These are phyloP conservation scores for Trichoderma afroharzianum DNA, from an alignment of 2,329 filamentous ascomycete genomes.

Conservation along the genomic window DNA sequence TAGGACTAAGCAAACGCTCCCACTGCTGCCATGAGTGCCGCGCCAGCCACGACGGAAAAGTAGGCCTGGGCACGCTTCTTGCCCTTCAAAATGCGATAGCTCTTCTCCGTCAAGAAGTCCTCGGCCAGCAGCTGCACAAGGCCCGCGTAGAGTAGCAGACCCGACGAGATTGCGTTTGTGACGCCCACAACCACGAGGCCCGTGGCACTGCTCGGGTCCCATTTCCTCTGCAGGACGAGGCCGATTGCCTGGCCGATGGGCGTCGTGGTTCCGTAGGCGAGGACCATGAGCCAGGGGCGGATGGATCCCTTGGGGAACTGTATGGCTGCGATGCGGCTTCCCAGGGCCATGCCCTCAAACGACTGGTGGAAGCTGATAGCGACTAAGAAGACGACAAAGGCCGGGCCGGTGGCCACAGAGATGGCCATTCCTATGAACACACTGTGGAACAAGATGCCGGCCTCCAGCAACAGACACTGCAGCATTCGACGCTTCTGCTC, in stretches of 20 bases:
- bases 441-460: constrained; percentile 80
- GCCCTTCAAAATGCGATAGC: constrained; percentile 63
- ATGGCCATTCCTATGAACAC: constrained; percentile 86
- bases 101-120: constrained; percentile 76
- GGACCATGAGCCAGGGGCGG: constrained; percentile 79
- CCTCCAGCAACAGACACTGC: constrained; percentile 76
- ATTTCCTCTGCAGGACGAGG: constrained; percentile 70
- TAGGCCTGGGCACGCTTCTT: constrained; percentile 60
- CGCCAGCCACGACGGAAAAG: constrained; percentile 59
- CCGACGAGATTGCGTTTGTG: constrained; percentile 82
- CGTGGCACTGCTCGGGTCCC: constrained; percentile 72
- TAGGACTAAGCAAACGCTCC: constrained; percentile 63
- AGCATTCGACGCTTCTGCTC: constrained; percentile 65
- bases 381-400: constrained; percentile 74
- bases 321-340: constrained; percentile 78
- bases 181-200: constrained; percentile 79
- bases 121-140: constrained; percentile 81
- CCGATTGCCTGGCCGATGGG: constrained; percentile 83
- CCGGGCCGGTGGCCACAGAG: constrained; percentile 73
- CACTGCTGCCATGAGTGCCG: constrained; percentile 66
- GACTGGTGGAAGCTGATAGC: constrained; percentile 84
- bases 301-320: constrained; percentile 70
- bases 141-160: constrained; percentile 75
- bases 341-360: constrained; percentile 83
- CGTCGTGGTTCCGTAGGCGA: constrained; percentile 73